Percentiles rank a stretch among this genome's conserved stretches.
phyloP scores from a whole-genome alignment of 1,284 basidiomycete genomes.

The Microbotryum lychnidis-dioicae region DNA sequence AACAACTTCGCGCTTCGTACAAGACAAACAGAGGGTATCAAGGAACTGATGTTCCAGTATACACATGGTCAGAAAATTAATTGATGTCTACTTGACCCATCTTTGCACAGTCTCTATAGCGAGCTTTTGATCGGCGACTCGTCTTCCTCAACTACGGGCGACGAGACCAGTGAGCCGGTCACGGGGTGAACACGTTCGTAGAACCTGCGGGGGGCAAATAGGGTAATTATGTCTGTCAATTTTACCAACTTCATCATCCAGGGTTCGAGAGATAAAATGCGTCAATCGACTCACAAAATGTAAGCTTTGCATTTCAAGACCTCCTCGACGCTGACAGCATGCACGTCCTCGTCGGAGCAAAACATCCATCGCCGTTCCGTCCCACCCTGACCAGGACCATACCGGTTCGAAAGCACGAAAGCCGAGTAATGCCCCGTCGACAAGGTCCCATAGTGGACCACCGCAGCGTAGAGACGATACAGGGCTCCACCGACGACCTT shows the following conservation, averaged over 20 bases:
- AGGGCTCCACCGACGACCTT: conserved; percentile 14
- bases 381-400: conserved; percentile 13
- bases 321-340: conserved; percentile 70
- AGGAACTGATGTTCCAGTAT: too few species aligned
- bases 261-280: not conserved
- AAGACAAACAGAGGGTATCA: too few species aligned
- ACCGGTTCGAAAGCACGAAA: conserved; percentile 26
- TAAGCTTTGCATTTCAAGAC: conserved; percentile 85
- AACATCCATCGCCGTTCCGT: conserved; percentile 69
- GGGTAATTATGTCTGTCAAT: too few species aligned
- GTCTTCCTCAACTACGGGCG: too few species aligned
- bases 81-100: too few species aligned
- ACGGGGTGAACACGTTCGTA: conserved; percentile 1
- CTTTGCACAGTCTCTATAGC: too few species aligned
- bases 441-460: conserved; percentile 86
- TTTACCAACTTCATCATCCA: not conserved
- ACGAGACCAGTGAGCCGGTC: too few species aligned
- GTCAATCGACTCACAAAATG: conserved; percentile 48
- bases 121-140: too few species aligned
- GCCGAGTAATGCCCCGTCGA: conserved; percentile 50
- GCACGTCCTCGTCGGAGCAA: conserved; percentile 68
- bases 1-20: too few species aligned
- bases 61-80: too few species aligned
- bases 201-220: not conserved
- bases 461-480: conserved; percentile 53